Evolutionary conservation across 495 filamentous ascomycete genomes (phyloP).

Genomic region (Penicillium lividum): DNA sequence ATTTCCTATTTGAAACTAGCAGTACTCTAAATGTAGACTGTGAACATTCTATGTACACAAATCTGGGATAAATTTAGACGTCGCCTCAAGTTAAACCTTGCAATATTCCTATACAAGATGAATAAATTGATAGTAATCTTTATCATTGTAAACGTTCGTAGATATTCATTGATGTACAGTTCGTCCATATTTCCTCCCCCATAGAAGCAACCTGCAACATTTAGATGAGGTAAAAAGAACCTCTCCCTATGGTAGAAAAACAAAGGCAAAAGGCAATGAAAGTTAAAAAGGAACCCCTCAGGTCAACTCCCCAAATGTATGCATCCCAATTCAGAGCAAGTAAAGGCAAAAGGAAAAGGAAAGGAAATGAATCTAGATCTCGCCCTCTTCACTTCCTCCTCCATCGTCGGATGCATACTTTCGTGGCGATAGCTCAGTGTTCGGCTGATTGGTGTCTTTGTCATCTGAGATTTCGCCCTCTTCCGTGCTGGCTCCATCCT

Average conservation of each 20-base stretch:
- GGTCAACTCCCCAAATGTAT: neutral
- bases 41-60: no score
- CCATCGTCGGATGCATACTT: constrained; percentile 26
- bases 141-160: constrained; percentile 15
- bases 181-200: neutral
- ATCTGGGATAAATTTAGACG: no score
- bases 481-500: constrained; percentile 21
- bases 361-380: constrained; percentile 28
- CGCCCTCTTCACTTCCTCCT: constrained; percentile 47
- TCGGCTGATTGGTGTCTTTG: neutral
- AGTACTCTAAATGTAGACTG: no score
- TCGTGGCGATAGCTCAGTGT: neutral
- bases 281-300: neutral
- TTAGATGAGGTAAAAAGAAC: neutral
- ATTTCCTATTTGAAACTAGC: no score
- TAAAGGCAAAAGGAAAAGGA: neutral
- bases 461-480: constrained; percentile 26
- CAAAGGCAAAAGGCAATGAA: neutral
- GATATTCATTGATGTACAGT: constrained; percentile 20
- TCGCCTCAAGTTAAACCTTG: no score
- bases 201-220: neutral
- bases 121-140: neutral
- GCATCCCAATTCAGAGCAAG: neutral
- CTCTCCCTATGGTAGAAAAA: neutral
- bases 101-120: no score